Base-by-base conservation (phyloP, 1,284 basidiomycete genomes). In the Ustilago shanxiensis region DNA sequence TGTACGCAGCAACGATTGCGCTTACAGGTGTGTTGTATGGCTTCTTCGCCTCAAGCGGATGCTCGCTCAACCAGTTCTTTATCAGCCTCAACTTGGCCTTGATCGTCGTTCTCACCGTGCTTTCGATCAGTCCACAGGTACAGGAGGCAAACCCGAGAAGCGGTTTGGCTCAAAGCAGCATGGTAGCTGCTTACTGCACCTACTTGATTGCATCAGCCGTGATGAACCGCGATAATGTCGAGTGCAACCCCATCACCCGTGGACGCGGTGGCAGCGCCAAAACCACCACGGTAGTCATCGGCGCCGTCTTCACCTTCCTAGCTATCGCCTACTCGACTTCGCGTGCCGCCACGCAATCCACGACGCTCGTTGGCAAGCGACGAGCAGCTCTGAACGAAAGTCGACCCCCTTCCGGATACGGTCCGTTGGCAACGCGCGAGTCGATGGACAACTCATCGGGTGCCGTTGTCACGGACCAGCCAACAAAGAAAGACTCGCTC, bases 291-390 rank as follows among this genome's bases (percentile, higher is more conserved):
- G 91, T 96, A 35, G 89, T 98, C 28, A 88, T 98, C 49, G 97
- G 96, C 49, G 97, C 94, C 5, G 87, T 95, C 16, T 98, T 99
- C 87, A 99, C 96, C 1, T 98, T 99, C 89, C 87, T 98, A 52
- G 95, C 97, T 2, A 98, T 99, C 79, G 96, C 97, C 11, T 99
- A 98, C 86, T 97, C 95, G 24, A 99, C 96, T 0, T 94, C 92
- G 24, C 90, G 97, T 52, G 96, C 97, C 1, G 96, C 97, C 8
- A 99, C 96, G 0, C 95, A 97, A 87, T 94, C 92, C 81, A 91
- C 92, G 72, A 95, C 95, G 13, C 88, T 98, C 35, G 93, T 94
- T 0, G 95, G 95, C 11, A 91, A 52, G 87, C 95, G 14, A 87
- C 90, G 3, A 87, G 88, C 29, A 89, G 90, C 39, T 70, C 80